Evolutionary conservation across 345 rosid species (phyloP), one percentile per base, ranked within the genome.

Genomic region (Camelina sativa): DNA sequence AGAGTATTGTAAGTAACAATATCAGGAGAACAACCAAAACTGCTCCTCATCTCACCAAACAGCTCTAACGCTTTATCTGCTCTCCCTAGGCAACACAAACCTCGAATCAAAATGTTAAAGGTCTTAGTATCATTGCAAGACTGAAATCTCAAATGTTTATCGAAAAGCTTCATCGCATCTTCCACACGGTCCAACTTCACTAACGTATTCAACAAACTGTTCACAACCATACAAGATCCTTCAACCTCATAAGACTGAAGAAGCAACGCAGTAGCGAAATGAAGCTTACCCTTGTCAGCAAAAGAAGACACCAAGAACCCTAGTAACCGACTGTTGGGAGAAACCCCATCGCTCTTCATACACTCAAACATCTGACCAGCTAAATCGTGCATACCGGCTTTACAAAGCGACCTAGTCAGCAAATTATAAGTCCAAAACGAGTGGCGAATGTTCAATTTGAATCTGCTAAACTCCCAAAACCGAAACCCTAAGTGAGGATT

Each of bases 311-410:
- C 78, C 76, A 94, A 44, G 69, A 86, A 88, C 12, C 86, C 84
- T 57, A 86, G 57, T 17, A 86, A 66, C 0, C 73, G 40, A 71
- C 76, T 48, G 72, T 89, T 85, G 1, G 84, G 84, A 51, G 83
- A 77, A 75, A 82, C 79, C 30, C 96, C 97, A 71, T 92, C 99
- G 63, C 53, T 83, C 84, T 81, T 87, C 97, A 91, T 90, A 61
- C 76, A 83, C 73, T 82, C 88, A 65, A 87, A 84, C 53, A 85
- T 78, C 17, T 71, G 43, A 30, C 74, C 81, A 0, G 84, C 96
- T 11, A 74, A 81, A 82, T 86, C 90, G 73, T 85, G 83, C 32
- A 83, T 66, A 54, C 91, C 89, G 52, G 79, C 71, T 73, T 82
- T 85, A 80, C 97, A 87, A 23, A 85, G 81, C 16, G 91, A 82